phyloP scores from a whole-genome alignment of 208 protist genomes.

The Trypanosoma avium region DNA sequence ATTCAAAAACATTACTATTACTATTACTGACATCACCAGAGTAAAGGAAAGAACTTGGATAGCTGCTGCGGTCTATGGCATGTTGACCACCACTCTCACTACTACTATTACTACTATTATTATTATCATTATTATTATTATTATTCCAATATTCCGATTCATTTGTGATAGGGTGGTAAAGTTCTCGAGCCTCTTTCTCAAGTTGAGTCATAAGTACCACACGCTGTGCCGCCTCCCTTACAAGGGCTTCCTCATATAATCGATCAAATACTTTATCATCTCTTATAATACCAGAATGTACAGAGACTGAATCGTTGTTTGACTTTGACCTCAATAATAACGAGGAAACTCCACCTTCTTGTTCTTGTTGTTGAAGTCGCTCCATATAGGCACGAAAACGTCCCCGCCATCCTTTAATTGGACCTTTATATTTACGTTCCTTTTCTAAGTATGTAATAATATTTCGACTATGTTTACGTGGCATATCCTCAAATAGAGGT shows the following conservation, averaged over 20 bases:
- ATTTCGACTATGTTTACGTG: constrained; percentile 25
- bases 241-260: constrained; percentile 36
- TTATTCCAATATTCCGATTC: constrained; percentile 17
- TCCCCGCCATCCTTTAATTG: constrained; percentile 41
- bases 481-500: constrained; percentile 28
- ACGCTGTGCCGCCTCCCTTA: constrained; percentile 28
- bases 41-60: not conserved
- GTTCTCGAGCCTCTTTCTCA: constrained; percentile 28
- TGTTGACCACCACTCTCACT: too few relatives aligned
- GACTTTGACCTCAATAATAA: not conserved
- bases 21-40: too few relatives aligned
- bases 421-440: constrained; percentile 41
- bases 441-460: constrained; percentile 37
- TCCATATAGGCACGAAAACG: constrained; percentile 40
- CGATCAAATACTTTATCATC: constrained; percentile 34
- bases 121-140: not conserved
- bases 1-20: constrained; percentile 31
- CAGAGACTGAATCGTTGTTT: not conserved
- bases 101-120: not conserved
- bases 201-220: constrained; percentile 33
- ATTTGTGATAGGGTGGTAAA: constrained; percentile 30
- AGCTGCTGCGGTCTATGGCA: not conserved
- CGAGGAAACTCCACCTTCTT: not conserved
- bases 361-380: constrained; percentile 13
- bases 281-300: constrained; percentile 11